A percentile compares a stretch with the other conserved stretches of the same genome.
Conservation (phyloP, 352 stramenopile genomes). For the Pythium sukuiense region DNA sequence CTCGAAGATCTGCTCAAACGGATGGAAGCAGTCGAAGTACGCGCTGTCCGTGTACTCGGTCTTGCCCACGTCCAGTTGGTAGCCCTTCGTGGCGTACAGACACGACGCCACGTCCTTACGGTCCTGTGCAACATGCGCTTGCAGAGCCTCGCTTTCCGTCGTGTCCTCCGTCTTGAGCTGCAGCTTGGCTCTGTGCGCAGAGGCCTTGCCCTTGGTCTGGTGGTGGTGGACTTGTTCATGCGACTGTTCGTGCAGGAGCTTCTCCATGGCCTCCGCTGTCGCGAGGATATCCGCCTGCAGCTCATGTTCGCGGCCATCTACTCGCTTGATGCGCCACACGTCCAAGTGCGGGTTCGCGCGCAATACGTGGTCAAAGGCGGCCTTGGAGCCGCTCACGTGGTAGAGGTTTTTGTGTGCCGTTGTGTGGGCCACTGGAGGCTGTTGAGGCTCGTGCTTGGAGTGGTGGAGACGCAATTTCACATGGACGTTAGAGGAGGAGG, state of each 20-base stretch:
- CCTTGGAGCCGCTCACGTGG: conserved; percentile 23
- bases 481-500: not conserved
- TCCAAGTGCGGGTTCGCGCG: conserved; percentile 22
- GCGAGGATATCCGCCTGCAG: conserved; percentile 25
- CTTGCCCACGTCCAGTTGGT: conserved; percentile 28
- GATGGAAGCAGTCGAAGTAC: conserved; percentile 78
- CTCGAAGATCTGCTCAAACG: conserved; percentile 53
- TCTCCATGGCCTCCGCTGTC: conserved; percentile 14
- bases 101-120: conserved; percentile 46
- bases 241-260: conserved; percentile 8
- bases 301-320: not conserved
- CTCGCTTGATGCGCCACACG: conserved; percentile 19
- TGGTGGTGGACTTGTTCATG: conserved; percentile 1
- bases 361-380: conserved; percentile 22
- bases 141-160: conserved; percentile 20
- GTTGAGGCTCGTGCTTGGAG: conserved; percentile 6
- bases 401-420: conserved; percentile 18
- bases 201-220: conserved; percentile 8
- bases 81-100: conserved; percentile 46
- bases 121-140: conserved; percentile 38
- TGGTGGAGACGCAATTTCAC: conserved; percentile 24
- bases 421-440: not conserved
- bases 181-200: conserved; percentile 7
- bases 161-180: conserved; percentile 27
- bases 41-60: conserved; percentile 41